Evolutionary conservation across 1,284 basidiomycete species (phyloP).

Genomic region (Melampsora occidentalis): DNA sequence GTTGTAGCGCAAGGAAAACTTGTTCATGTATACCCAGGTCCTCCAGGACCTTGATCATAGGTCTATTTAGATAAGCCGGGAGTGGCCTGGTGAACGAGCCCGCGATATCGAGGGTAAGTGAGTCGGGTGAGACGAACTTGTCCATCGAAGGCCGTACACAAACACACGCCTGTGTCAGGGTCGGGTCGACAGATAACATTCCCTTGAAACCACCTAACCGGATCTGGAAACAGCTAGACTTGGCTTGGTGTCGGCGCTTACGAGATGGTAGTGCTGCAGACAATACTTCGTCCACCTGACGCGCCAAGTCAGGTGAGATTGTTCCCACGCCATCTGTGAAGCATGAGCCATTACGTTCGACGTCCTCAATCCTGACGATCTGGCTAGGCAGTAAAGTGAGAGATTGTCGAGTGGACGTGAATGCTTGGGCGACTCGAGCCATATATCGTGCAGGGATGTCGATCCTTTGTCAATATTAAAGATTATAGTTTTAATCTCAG

Average conservation of each 20-base stretch:
- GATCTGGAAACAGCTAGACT: constrained; percentile 62
- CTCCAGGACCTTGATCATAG: constrained; percentile 69
- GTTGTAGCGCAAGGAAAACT: constrained; percentile 63
- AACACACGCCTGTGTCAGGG: constrained; percentile 60
- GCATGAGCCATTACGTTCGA: constrained; percentile 55
- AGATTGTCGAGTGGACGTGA: constrained; percentile 72
- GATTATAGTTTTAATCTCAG: neutral
- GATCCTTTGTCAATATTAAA: constrained; percentile 55
- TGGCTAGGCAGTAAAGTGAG: constrained; percentile 61
- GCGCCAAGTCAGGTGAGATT: constrained; percentile 63
- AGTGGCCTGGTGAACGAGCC: constrained; percentile 63
- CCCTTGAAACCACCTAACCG: constrained; percentile 74
- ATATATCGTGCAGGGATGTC: constrained; percentile 70
- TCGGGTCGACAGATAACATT: constrained; percentile 65
- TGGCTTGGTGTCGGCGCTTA: constrained; percentile 39
- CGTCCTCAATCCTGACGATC: constrained; percentile 59
- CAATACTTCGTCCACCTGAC: constrained; percentile 60
- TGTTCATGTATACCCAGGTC: constrained; percentile 61
- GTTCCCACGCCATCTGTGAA: constrained; percentile 71
- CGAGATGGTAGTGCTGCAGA: constrained; percentile 48
- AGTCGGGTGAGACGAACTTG: constrained; percentile 65
- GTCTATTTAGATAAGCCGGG: constrained; percentile 54
- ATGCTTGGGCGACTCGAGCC: constrained; percentile 74
- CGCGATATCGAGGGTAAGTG: constrained; percentile 69
- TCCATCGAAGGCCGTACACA: constrained; percentile 68